A percentile compares a stretch with the other conserved stretches of the same genome.
Conservation (phyloP, 1,139 yeast genomes). For the Hyphopichia wangnamkhiaoensis region DNA sequence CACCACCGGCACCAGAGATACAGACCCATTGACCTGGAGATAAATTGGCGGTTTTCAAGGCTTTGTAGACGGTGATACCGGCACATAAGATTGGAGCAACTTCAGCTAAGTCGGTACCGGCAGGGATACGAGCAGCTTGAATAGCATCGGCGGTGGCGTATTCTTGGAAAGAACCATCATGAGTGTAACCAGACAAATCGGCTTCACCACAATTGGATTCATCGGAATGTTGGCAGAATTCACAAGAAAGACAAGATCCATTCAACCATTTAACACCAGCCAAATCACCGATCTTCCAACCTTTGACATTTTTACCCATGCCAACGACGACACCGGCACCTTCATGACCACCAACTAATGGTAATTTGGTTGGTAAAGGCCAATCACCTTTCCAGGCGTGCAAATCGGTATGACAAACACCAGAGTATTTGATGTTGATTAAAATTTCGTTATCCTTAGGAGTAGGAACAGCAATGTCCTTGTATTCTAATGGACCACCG, state of each 20-base stretch:
- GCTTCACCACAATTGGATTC: conserved; percentile 72
- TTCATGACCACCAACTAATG: conserved; percentile 81
- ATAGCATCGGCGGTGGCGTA: conserved; percentile 83
- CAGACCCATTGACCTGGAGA: conserved; percentile 77
- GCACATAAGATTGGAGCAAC: conserved; percentile 83
- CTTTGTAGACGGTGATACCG: conserved; percentile 79
- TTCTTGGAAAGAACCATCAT: conserved; percentile 80
- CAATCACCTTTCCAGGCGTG: conserved; percentile 85
- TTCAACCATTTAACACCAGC: conserved; percentile 81
- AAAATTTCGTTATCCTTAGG: conserved; percentile 70
- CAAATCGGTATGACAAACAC: conserved; percentile 78
- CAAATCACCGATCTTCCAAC: conserved; percentile 68
- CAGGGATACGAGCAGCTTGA: conserved; percentile 78
- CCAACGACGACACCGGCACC: conserved; percentile 83
- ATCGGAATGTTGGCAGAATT: conserved; percentile 61
- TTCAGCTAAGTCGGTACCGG: conserved; percentile 68
- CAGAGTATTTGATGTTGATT: conserved; percentile 70
- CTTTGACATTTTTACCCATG: conserved; percentile 62
- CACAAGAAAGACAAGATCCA: conserved; percentile 71
- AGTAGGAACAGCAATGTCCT: conserved; percentile 65
- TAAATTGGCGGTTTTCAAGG: conserved; percentile 66
- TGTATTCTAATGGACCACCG: conserved; percentile 52
- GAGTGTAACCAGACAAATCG: conserved; percentile 74
- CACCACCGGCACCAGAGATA: conserved; percentile 79
- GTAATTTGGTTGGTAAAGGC: conserved; percentile 68